phyloP scores from a whole-genome alignment of 352 stramenopile genomes.

The Phytophthora lateralis region DNA sequence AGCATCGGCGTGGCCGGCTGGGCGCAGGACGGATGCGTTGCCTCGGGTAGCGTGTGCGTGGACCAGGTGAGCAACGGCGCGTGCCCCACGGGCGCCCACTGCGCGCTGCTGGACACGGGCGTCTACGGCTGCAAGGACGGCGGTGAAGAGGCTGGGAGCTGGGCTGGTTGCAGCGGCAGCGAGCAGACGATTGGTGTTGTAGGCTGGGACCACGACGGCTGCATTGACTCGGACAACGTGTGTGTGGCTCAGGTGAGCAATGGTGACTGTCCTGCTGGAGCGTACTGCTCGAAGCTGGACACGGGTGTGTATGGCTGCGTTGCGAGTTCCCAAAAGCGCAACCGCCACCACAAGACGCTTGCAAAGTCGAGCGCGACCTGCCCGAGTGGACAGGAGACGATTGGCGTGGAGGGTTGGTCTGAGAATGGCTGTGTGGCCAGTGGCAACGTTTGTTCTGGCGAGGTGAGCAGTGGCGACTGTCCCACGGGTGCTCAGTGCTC shows the following conservation, averaged over 20 bases:
- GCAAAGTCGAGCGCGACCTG: background rate
- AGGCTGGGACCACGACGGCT: slow-evolving; percentile 30
- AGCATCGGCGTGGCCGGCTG: slow-evolving; percentile 23
- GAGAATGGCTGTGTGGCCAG: slow-evolving; percentile 9
- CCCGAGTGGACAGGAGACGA: slow-evolving; percentile 15
- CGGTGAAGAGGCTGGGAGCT: background rate
- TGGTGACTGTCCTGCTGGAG: slow-evolving; percentile 22
- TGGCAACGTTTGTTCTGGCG: slow-evolving; percentile 22
- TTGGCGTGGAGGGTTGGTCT: slow-evolving; percentile 20
- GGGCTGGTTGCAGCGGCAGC: slow-evolving; percentile 12
- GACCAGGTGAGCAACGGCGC: slow-evolving; percentile 25
- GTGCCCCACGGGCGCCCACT: slow-evolving; percentile 33
- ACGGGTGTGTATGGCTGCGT: slow-evolving; percentile 27
- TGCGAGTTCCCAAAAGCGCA: slow-evolving; percentile 18
- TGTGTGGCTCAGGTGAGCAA: slow-evolving; percentile 28
- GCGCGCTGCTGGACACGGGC: slow-evolving; percentile 29
- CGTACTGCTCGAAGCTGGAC: slow-evolving; percentile 31
- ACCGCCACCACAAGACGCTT: slow-evolving; percentile 17
- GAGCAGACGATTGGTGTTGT: slow-evolving; percentile 33
- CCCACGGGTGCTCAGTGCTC: slow-evolving; percentile 23
- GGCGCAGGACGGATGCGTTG: slow-evolving; percentile 15
- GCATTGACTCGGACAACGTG: slow-evolving; percentile 22
- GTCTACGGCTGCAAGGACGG: slow-evolving; percentile 37
- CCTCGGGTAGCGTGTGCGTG: slow-evolving; percentile 19
- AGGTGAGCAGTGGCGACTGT: slow-evolving; percentile 20